Evolutionary conservation across 1,139 yeast species (phyloP), one percentile per base, ranked within the genome.

Genomic region (Lodderomyces beijingensis): DNA sequence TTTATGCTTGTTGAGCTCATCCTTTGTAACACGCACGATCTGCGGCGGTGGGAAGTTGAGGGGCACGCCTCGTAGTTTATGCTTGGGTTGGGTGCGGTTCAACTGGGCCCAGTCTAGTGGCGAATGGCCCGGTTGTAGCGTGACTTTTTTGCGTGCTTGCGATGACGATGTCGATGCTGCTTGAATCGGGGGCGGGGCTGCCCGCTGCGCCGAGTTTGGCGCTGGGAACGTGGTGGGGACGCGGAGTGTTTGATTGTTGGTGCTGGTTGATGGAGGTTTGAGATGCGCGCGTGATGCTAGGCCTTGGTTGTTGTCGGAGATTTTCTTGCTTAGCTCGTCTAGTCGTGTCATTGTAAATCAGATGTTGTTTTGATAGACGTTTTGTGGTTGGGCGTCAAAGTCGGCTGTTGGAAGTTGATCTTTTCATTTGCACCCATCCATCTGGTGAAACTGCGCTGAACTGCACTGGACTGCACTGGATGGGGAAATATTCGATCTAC

Each of bases 21-120:
- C 77, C 31, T 63, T 65, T 2, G 80, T 61, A 1, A 91, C 75
- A 25, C 73, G 63, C 10, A 85, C 48, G 35, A 50, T 62, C 20
- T 54, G 65, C 1, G 73, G 65, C 4, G 73, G 73, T 0, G 72
- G 72, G 0, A 71, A 55, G 14, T 49, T 45, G 2, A 59, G 57
- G 2, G 58, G 57, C 3, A 66, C 65, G 3, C 74, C 74, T 29
- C 74, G 51, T 16, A 68, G 53, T 21, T 50, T 42, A 36, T 51
- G 51, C 25, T 46, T 47, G 1, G 67, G 62, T 6, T 53, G 47
- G 6, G 45, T 38, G 5, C 43, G 28, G 37, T 77, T 79, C 25
- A 77, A 53, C 8, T 66, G 57, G 8, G 91, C 95, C 96, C 96
- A 86, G 52, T 86, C 95, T 37, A 86, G 57, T 0, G 94, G 91